Base-by-base conservation (phyloP, 192 early-diverging fungal genomes). In the Coemansia sp. region DNA sequence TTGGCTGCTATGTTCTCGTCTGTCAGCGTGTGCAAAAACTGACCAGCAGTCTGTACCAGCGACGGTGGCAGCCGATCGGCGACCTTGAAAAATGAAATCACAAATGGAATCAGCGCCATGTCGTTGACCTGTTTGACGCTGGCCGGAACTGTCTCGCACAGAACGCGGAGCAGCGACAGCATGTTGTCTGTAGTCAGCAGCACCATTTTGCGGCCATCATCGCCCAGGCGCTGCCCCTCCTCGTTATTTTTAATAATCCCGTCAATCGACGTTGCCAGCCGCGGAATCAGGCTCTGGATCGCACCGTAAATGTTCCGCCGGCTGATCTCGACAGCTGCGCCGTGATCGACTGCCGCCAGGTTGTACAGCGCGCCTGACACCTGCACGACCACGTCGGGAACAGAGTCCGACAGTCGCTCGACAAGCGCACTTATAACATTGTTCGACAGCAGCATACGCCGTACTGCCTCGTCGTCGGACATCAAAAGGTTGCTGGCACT, bases 1-100 rank as follows among this genome's bases (percentile, higher is more conserved):
- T 86, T 68, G 31, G 85, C 82, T 3, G 82, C 79, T 11, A 71
- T 60, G 63, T 93, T 93, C 15, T 90, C 89, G 53, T 94, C 93
- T 0, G 92, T 90, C 44, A 96, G 75, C 3, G 91, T 91, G 65
- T 90, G 87, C 12, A 96, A 78, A 44, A 88, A 91, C 78, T 94
- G 93, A 7, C 83, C 91, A 25, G 82, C 77, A 2, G 66, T 71
- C 55, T 75, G 68, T 58, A 83, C 62, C 54, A 75, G 63, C 15
- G 77, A 73, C 11, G 64, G 26, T 2, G 74, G 73, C 25, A 77
- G 64, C 56, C 58, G 78, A 40, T 60, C 71, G 36, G 60, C 51
- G 17, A 76, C 82, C 58, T 69, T 71, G 48, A 93, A 80, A 57
- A 92, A 93, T 12, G 88, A 85, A 23, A 91, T 78, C 11, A 94